These are phyloP conservation scores for Thalassiosira mediterranea DNA, from an alignment of 352 stramenopile species.

Conservation along the genomic window DNA sequence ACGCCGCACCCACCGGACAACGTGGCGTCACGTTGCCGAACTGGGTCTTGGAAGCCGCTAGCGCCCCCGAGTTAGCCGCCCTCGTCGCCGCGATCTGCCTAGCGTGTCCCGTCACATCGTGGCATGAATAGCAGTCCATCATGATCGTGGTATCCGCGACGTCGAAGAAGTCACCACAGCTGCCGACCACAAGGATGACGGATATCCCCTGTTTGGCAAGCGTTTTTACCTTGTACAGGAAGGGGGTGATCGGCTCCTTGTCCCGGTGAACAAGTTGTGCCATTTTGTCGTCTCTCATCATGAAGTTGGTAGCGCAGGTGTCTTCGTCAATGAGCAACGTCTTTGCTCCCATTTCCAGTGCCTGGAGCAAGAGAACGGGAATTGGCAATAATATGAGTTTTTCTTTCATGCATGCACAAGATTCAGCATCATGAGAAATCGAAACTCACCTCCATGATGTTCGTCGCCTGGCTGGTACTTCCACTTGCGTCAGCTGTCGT, in stretches of 20 bases:
- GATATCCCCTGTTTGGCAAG: constrained; percentile 89
- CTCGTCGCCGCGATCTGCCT: constrained; percentile 88
- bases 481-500: constrained; percentile 92
- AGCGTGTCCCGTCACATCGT: constrained; percentile 90
- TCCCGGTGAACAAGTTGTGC: constrained; percentile 92
- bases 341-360: constrained; percentile 88
- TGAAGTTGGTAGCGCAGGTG: constrained; percentile 95
- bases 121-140: constrained; percentile 94
- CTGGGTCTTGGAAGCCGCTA: constrained; percentile 39
- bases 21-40: constrained; percentile 57
- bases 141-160: constrained; percentile 95
- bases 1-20: constrained; percentile 48
- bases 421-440: background rate
- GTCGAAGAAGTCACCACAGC: constrained; percentile 95
- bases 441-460: constrained; percentile 90
- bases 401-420: too few species aligned
- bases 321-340: constrained; percentile 96
- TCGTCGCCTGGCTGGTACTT: constrained; percentile 94
- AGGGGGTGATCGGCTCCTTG: constrained; percentile 97
- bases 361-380: constrained; percentile 28
- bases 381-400: constrained; percentile 10
- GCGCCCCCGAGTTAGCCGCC: constrained; percentile 21
- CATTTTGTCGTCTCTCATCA: constrained; percentile 98
- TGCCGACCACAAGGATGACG: constrained; percentile 95
- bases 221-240: constrained; percentile 92